Evolutionary conservation across 345 rosid genomes (phyloP).

Genomic region (Pistacia integerrima): DNA sequence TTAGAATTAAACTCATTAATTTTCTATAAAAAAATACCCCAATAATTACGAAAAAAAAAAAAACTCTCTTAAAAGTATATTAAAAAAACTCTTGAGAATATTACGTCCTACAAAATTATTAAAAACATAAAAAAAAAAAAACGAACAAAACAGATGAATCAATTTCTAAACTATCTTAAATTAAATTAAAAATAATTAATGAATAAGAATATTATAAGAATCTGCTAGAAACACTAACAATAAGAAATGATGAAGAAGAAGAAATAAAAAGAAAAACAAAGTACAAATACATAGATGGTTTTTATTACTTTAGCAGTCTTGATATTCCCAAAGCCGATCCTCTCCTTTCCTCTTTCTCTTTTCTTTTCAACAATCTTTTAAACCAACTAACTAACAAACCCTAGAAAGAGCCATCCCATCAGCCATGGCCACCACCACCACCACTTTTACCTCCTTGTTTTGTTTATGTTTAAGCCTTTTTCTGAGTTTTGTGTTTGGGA

Average conservation of each 20-base stretch:
- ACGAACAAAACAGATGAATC: too few species aligned
- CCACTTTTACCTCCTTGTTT: conserved; percentile 29
- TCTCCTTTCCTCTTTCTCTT: neutral
- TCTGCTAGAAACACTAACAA: neutral
- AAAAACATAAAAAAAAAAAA: too few species aligned
- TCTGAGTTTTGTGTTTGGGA: conserved; percentile 42
- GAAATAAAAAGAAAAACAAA: neutral
- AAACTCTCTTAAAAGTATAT: too few species aligned
- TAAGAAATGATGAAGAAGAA: neutral
- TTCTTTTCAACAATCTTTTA: neutral
- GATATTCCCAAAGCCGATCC: conserved; percentile 59
- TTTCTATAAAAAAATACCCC: too few species aligned
- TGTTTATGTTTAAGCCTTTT: conserved; percentile 29
- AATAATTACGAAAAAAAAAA: too few species aligned
- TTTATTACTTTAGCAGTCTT: conserved; percentile 15
- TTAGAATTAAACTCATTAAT: too few species aligned
- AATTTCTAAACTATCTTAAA: too few species aligned
- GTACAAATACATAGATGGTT: neutral
- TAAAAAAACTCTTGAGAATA: too few species aligned
- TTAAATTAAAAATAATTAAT: too few species aligned
- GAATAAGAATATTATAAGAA: too few species aligned
- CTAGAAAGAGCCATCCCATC: neutral
- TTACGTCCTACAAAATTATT: too few species aligned
- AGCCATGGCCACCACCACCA: conserved; percentile 36
- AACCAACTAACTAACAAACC: conserved; percentile 15